A percentile compares a stretch with the other conserved stretches of the same genome.
Conservation (phyloP, 2,329 filamentous ascomycete species). For the Beauveria australis region DNA sequence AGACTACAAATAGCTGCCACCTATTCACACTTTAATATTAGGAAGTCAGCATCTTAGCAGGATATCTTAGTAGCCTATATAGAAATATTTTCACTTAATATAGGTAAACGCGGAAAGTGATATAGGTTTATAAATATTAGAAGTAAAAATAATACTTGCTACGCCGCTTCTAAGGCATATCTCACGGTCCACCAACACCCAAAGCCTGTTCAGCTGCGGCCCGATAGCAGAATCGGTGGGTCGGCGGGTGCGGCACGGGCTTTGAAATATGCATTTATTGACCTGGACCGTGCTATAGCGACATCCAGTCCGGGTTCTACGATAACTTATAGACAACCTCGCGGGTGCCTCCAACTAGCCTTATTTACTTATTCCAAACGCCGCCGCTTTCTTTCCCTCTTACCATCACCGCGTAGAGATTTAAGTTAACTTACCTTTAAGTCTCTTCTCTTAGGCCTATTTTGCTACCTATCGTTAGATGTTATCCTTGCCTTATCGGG, state of each 20-base stretch:
- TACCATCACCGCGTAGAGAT: not conserved
- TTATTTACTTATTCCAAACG: not conserved
- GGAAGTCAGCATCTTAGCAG: no score
- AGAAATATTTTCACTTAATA: no score
- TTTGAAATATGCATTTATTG: not conserved
- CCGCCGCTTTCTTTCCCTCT: not conserved
- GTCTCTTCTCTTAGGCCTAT: not conserved
- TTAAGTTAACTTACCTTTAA: not conserved
- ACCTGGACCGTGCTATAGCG: not conserved
- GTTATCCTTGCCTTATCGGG: not conserved
- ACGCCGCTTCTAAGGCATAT: no score
- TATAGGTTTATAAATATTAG: no score
- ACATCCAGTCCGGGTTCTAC: not conserved
- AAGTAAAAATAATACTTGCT: no score
- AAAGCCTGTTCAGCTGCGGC: no score
- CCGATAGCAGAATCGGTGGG: no score
- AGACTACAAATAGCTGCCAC: no score
- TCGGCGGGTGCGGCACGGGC: not conserved
- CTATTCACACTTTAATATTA: no score
- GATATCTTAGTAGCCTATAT: no score
- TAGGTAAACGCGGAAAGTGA: no score
- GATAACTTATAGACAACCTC: not conserved
- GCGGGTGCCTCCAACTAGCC: not conserved
- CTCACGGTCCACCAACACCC: no score
- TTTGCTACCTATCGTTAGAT: not conserved